phyloP scores from a whole-genome alignment of 208 protist genomes.

The Trypanosoma rangeli region DNA sequence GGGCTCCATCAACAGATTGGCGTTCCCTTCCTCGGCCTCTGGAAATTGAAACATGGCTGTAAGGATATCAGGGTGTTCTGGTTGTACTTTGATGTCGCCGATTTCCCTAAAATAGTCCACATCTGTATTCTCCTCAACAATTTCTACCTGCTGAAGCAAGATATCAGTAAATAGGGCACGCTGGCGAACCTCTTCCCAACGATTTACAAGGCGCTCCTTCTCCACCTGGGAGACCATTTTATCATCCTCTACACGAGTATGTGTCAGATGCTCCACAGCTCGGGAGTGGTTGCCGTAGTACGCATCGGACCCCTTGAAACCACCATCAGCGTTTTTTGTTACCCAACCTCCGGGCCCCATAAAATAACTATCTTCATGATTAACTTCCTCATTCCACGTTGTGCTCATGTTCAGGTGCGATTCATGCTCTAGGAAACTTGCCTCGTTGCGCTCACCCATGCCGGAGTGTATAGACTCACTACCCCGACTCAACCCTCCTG shows the following conservation, averaged over 20 bases:
- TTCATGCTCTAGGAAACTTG: neutral
- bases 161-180: slow-evolving; percentile 75
- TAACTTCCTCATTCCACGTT: neutral
- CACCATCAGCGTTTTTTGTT: neutral
- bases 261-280: slow-evolving; percentile 8
- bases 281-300: slow-evolving; percentile 23
- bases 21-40: slow-evolving; percentile 35
- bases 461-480: neutral
- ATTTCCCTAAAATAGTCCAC: slow-evolving; percentile 76
- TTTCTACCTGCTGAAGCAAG: slow-evolving; percentile 69
- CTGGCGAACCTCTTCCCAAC: slow-evolving; percentile 60
- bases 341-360: neutral
- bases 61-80: slow-evolving; percentile 48
- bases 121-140: slow-evolving; percentile 51
- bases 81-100: slow-evolving; percentile 58
- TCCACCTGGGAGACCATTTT: slow-evolving; percentile 39
- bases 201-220: slow-evolving; percentile 48
- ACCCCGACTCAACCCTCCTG: neutral
- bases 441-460: neutral
- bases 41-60: slow-evolving; percentile 57
- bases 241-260: neutral
- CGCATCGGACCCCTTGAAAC: slow-evolving; percentile 6
- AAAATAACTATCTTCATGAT: slow-evolving; percentile 8
- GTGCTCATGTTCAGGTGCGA: neutral
- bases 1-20: slow-evolving; percentile 53